Conservation (phyloP, 1,139 yeast genomes). For the Martiniozyma asiatica region DNA sequence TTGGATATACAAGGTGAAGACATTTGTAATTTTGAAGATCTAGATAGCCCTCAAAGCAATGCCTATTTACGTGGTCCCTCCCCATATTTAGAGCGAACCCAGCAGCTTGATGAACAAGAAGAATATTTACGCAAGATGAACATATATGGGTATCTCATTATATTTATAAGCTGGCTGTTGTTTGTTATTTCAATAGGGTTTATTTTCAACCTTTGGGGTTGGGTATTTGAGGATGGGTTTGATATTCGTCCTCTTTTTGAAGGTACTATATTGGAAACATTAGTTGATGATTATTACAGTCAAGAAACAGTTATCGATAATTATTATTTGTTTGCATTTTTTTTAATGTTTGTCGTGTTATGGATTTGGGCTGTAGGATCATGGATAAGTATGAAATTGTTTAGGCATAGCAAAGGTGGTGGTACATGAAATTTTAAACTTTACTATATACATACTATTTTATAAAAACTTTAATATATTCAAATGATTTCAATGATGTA, state of each 20-base stretch:
- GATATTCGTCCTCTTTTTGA: no score
- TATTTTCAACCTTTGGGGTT: conserved; percentile 33
- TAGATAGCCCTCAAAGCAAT: no score
- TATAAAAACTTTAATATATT: conserved; percentile 1
- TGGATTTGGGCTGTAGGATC: conserved; percentile 74
- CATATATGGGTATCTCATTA: conserved; percentile 28
- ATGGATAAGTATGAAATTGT: conserved; percentile 70
- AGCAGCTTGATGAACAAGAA: conserved; percentile 3
- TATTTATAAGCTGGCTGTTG: conserved; percentile 29
- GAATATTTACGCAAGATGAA: conserved; percentile 9
- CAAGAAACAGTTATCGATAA: conserved; percentile 20
- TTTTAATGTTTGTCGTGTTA: conserved; percentile 44
- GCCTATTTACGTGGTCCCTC: no score
- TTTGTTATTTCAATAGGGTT: conserved; percentile 33
- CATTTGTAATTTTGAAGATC: no score
- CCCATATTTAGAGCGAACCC: no score
- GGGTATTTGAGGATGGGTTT: conserved; percentile 23
- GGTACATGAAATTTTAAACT: conserved; percentile 14
- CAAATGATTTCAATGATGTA: conserved; percentile 36
- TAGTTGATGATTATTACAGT: no score
- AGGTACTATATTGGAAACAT: no score
- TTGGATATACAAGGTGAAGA: no score
- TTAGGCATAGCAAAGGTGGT: conserved; percentile 61
- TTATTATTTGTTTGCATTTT: conserved; percentile 37
- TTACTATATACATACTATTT: conserved; percentile 1